phyloP scores from a whole-genome alignment of 768 basidiomycete species.

The Phanerochaete sordida region DNA sequence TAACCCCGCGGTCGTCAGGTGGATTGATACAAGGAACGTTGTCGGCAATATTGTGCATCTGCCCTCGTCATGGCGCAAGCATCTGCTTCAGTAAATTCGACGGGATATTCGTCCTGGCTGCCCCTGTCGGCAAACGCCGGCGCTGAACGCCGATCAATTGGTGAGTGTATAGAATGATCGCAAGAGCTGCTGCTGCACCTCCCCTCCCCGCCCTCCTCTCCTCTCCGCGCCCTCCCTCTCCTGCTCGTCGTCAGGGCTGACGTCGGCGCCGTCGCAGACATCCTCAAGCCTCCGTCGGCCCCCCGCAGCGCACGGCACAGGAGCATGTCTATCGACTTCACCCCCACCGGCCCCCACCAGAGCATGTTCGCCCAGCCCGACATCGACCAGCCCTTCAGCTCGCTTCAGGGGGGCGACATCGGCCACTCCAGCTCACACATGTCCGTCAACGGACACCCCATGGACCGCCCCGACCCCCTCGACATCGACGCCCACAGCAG shows the following conservation, averaged over 20 bases:
- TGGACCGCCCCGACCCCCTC: slow-evolving; percentile 52
- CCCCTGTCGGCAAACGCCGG: slow-evolving; percentile 46
- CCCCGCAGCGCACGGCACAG: slow-evolving; percentile 29
- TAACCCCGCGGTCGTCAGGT: slow-evolving; percentile 3
- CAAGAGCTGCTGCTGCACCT: slow-evolving; percentile 3
- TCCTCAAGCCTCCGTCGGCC: slow-evolving; percentile 39
- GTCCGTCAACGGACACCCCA: slow-evolving; percentile 31
- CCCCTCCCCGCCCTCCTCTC: slow-evolving; percentile 11
- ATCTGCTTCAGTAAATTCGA: slow-evolving; percentile 5
- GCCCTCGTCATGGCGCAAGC: slow-evolving; percentile 35
- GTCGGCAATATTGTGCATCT: slow-evolving; percentile 1
- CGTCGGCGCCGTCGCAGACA: slow-evolving; percentile 32
- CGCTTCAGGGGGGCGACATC: slow-evolving; percentile 39
- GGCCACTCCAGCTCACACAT: slow-evolving; percentile 20
- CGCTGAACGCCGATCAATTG: slow-evolving; percentile 49
- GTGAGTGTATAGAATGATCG: slow-evolving; percentile 26
- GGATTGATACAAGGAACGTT: slow-evolving; percentile 5
- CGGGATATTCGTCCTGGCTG: slow-evolving; percentile 26
- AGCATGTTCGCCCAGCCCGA: slow-evolving; percentile 51
- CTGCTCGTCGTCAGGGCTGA: slow-evolving; percentile 11
- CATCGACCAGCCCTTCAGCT: slow-evolving; percentile 55
- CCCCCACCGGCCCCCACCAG: slow-evolving; percentile 35
- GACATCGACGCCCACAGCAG: slow-evolving; percentile 53
- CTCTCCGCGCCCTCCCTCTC: slow-evolving; percentile 4
- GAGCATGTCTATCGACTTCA: slow-evolving; percentile 57